Evolutionary conservation across 352 stramenopile species (phyloP), one percentile per base, ranked within the genome.

Genomic region (Plasmopara halstedii): DNA sequence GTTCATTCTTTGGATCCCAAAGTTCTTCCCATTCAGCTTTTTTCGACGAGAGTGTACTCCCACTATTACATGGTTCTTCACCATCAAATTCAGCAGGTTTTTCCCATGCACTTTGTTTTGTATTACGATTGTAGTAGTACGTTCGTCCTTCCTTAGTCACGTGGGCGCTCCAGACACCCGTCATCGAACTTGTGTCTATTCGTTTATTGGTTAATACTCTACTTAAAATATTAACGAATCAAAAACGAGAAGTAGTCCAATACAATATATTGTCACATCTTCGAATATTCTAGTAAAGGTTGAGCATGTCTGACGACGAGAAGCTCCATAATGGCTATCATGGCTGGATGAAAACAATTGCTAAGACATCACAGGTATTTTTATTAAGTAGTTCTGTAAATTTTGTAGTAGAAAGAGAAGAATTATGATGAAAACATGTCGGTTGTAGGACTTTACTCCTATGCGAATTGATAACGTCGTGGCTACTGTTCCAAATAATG

Each of bases 61-160:
- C 0, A 51, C 10, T 21, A 17, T 3, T 32, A 49, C 33, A 8
- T 21, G 37, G 37, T 8, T 67, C 42, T 27, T 85, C 72, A 27
- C 61, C 67, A 54, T 90, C 77, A 55, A 88, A 90, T 58, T 88
- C 73, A 17, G 56, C 56, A 17, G 83, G 83, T 42, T 85, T 83
- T 46, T 92, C 80, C 83, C 83, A 94, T 51, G 78, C 73, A 67
- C 82, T 94, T 58, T 91, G 73, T 70, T 91, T 89, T 8, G 80
- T 91, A 43, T 48, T 68, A 50, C 76, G 76, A 64, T 94, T 94
- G 72, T 94, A 91, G 65, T 92, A 94, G 59, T 94, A 94, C 46
- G 73, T 73, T 14, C 75, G 71, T 19, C 83, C 83, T 33, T 94
- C 83, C 56, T 92, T 90, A 20, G 80, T 92, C 54, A 79, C 71